phyloP scores from a whole-genome alignment of 1,284 basidiomycete species.

The Sutorius eximius region DNA sequence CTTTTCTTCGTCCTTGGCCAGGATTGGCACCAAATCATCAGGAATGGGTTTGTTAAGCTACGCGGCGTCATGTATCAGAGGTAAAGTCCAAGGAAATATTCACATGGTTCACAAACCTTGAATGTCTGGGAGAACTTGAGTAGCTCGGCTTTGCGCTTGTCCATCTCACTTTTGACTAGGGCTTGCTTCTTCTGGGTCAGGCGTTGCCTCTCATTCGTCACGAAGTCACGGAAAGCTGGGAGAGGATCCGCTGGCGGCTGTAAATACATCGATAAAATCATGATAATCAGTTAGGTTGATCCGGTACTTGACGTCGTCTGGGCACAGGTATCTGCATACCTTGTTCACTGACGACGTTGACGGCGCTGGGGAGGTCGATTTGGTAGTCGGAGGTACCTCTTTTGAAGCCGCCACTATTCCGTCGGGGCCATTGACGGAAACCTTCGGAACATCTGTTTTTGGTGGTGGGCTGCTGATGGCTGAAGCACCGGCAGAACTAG shows the following conservation, averaged over 20 bases:
- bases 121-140: constrained; percentile 91
- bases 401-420: constrained; percentile 45
- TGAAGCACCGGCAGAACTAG: constrained; percentile 16
- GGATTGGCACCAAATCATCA: constrained; percentile 88
- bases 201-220: constrained; percentile 85
- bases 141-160: constrained; percentile 88
- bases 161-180: constrained; percentile 90
- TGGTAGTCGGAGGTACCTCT: constrained; percentile 46
- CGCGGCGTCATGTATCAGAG: background rate
- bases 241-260: constrained; percentile 68
- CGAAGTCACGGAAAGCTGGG: constrained; percentile 86
- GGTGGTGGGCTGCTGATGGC: constrained; percentile 36
- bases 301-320: background rate
- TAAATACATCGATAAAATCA: constrained; percentile 1
- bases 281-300: constrained; percentile 8
- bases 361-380: constrained; percentile 59
- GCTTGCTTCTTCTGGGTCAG: constrained; percentile 89
- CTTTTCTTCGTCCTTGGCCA: constrained; percentile 88
- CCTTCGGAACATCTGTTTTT: constrained; percentile 62
- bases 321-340: constrained; percentile 24
- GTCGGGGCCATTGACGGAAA: constrained; percentile 71
- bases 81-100: background rate
- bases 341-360: constrained; percentile 42
- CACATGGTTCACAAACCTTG: constrained; percentile 59
- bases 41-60: constrained; percentile 93